Evolutionary conservation across 768 basidiomycete genomes (phyloP), one percentile per base, ranked within the genome.

Genomic region (Serendipita sp.): DNA sequence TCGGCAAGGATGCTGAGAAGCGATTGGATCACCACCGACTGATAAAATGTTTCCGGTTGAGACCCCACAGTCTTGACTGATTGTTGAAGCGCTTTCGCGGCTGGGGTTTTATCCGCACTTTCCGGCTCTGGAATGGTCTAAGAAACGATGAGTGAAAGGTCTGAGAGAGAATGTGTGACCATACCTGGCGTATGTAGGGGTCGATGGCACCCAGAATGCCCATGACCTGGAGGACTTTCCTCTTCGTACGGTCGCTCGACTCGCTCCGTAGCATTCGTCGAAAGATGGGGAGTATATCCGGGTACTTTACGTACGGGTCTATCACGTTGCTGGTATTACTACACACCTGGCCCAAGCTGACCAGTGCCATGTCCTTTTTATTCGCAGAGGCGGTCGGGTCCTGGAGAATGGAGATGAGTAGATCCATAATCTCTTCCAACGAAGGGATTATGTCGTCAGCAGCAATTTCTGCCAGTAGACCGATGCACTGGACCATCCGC

Each of bases 171-270:
- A n/a, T n/a, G n/a, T 41, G 5, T 13, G 38, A 41, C 5, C 13
- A 1, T 44, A 77, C 78, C 70, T 75, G 75, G 63, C 77, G 76
- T 51, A 75, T 74, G 71, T 78, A 79, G 0, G 79, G 79, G 67
- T 81, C 79, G 18, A 80, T 67, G 18, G 79, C 79, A 13, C 79
- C 79, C 3, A 81, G 71, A 64, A 80, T 76, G 23, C 79, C 79
- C 74, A 81, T 77, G 11, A 78, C 78, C 44, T 76, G 71, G 64
- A 81, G 77, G 7, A 76, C 76, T 71, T 79, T 78, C 52, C 77
- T 65, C 34, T 78, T 67, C 13, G 78, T 74, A 10, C 70, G 67
- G 54, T 70, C 69, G 18, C 68, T 73, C 35, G 68, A 67, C 70
- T 81, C 79, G 10, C 75, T 75, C 68, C 78, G 72, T 62, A 80